Base-by-base conservation (phyloP, 2,329 filamentous ascomycete species). In the Endoconidiophora laricicola region DNA sequence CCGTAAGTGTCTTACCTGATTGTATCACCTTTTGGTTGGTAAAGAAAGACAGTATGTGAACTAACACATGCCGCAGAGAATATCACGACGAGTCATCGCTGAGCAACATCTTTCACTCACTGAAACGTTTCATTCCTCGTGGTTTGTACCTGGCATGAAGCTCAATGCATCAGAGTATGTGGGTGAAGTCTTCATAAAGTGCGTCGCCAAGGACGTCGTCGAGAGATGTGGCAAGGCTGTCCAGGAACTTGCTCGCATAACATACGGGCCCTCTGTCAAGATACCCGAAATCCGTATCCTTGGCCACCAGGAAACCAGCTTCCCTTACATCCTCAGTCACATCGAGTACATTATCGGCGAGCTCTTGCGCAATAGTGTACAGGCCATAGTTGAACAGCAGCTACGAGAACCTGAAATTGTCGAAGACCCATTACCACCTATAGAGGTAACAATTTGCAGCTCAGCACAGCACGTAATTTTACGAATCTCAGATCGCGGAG, bases 271-370 rank as follows among this genome's bases (percentile, higher is more conserved):
- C 1, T 71, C 80, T 49, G 73, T 79, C 1, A 68, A 72, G 46
- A 74, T 98, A 1, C 91, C 91, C 4, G 78, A 87, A 55, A 84
- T 98, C 63, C 77, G 74, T 44, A 72, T 98, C 52, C 75, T 83
- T 55, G 91, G 93, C 20, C 87, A 98, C 61, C 71, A 91, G 2
- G 79, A 85, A 26, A 88, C 88, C 3, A 94, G 81, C 29, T 98
- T 98, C 60, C 91, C 93, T 1, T 98, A 95, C 60, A 96, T 98
- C 56, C 76, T 94, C 47, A 91, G 82, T 60, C 91, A 96, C 62
- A 75, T 98, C 47, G 90, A 98, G 66, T 98, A 98, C 65, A 95
- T 98, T 58, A 77, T 98, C 52, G 88, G 91, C 47, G 91, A 98
- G 67, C 78, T 98, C 20, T 72, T 98, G 22, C 81, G 91, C 37